These are phyloP conservation scores for Punica granatum DNA, from an alignment of 345 rosid genomes.

Conservation along the genomic window DNA sequence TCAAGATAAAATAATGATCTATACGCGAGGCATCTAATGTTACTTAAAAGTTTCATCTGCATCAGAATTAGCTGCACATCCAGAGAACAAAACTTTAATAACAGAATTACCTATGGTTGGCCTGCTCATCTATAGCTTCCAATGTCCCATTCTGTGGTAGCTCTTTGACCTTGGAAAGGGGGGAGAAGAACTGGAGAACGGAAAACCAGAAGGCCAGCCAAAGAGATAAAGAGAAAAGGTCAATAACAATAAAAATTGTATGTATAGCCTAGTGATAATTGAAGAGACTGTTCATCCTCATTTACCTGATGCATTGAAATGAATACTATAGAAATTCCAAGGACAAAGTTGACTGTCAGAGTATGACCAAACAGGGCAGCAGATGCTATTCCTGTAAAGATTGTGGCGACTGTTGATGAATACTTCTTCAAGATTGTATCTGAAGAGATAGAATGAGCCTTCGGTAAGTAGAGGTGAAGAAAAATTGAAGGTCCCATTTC, in stretches of 20 bases:
- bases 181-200: constrained; percentile 29
- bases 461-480: background rate
- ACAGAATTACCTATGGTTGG: constrained; percentile 10
- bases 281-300: background rate
- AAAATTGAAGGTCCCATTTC: background rate
- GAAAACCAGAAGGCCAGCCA: background rate
- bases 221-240: background rate
- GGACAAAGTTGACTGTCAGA: constrained; percentile 24
- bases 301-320: constrained; percentile 40
- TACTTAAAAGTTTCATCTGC: background rate
- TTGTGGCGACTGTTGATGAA: constrained; percentile 34
- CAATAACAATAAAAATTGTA: background rate
- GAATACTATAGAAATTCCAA: constrained; percentile 34
- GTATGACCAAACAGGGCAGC: constrained; percentile 31
- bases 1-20: background rate
- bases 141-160: constrained; percentile 10
- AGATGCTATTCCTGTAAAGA: constrained; percentile 34
- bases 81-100: background rate
- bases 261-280: background rate
- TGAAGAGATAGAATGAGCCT: constrained; percentile 12
- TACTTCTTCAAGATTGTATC: constrained; percentile 40
- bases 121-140: constrained; percentile 11
- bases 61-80: background rate
- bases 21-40: background rate
- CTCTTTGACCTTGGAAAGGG: constrained; percentile 28